phyloP scores from a whole-genome alignment of 2,329 filamentous ascomycete species.

The Colletotrichum neosansevieriae region DNA sequence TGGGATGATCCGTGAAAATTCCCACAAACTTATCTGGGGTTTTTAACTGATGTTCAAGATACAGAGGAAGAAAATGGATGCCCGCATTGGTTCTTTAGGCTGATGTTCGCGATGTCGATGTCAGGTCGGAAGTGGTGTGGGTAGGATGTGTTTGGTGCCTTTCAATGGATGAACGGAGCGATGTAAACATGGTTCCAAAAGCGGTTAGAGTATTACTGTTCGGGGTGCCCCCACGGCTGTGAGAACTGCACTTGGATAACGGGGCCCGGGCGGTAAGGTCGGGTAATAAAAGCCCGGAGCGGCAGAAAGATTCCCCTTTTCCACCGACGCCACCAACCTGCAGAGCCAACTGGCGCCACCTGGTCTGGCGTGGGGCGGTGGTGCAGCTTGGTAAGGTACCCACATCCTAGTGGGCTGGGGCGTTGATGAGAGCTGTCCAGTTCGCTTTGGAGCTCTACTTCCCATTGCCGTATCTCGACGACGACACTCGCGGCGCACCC shows the following conservation, averaged over 20 bases:
- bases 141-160: slow-evolving; percentile 30
- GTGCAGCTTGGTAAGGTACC: not conserved
- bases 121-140: slow-evolving; percentile 3
- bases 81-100: slow-evolving; percentile 8
- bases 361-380: too few species aligned
- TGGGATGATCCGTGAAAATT: not conserved
- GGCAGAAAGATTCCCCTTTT: not conserved
- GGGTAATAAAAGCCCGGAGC: not conserved
- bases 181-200: slow-evolving; percentile 50
- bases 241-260: too few species aligned
- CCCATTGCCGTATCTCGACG: not conserved
- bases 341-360: too few species aligned
- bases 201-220: slow-evolving; percentile 19
- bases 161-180: slow-evolving; percentile 5
- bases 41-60: not conserved
- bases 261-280: too few species aligned
- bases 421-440: slow-evolving; percentile 38
- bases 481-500: slow-evolving; percentile 17
- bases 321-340: too few species aligned
- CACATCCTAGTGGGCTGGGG: slow-evolving; percentile 25
- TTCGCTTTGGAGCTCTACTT: slow-evolving; percentile 20
- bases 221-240: slow-evolving; percentile 6
- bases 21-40: not conserved
- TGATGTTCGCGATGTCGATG: slow-evolving; percentile 14
- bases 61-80: not conserved